Percentiles rank a stretch among this genome's conserved stretches.
Evolutionary conservation across 1,139 yeast species (phyloP).

Genomic region (Yamadazyma epiphylla): DNA sequence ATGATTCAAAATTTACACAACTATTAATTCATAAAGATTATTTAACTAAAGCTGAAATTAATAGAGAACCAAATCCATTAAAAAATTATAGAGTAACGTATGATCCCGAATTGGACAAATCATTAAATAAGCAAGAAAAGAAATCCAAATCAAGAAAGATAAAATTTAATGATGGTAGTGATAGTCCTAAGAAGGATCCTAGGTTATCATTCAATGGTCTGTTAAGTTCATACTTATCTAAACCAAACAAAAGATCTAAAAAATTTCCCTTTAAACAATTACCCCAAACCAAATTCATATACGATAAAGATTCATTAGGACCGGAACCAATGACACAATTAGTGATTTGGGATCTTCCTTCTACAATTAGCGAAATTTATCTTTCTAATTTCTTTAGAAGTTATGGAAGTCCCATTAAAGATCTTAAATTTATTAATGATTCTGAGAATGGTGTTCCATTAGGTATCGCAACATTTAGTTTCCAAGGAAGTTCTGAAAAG

Average conservation of each 20-base stretch:
- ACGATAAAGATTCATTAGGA: constrained; percentile 72
- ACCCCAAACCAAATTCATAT: constrained; percentile 51
- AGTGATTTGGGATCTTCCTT: constrained; percentile 63
- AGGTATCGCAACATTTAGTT: constrained; percentile 66
- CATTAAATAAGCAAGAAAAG: constrained; percentile 25
- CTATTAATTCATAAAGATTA: constrained; percentile 30
- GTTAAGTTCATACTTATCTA: constrained; percentile 28
- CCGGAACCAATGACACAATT: constrained; percentile 71
- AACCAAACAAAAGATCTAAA: constrained; percentile 41
- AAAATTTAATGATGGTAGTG: constrained; percentile 31
- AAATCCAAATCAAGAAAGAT: constrained; percentile 36
- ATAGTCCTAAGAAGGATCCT: constrained; percentile 40
- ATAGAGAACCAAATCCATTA: constrained; percentile 15
- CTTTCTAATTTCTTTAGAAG: constrained; percentile 51
- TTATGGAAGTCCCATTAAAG: constrained; percentile 55
- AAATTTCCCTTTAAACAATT: constrained; percentile 45
- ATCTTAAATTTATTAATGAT: constrained; percentile 61
- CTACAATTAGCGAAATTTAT: constrained; percentile 42
- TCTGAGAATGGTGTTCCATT: constrained; percentile 77
- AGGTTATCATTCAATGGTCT: constrained; percentile 22
- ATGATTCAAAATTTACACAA: constrained; percentile 27
- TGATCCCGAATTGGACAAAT: constrained; percentile 53
- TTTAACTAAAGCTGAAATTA: constrained; percentile 10
- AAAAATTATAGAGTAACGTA: constrained; percentile 44
- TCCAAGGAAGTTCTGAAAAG: constrained; percentile 53